Percentiles rank a stretch among this genome's conserved stretches.
phyloP scores from a whole-genome alignment of 495 filamentous ascomycete species.

The Terfezia claveryi region DNA sequence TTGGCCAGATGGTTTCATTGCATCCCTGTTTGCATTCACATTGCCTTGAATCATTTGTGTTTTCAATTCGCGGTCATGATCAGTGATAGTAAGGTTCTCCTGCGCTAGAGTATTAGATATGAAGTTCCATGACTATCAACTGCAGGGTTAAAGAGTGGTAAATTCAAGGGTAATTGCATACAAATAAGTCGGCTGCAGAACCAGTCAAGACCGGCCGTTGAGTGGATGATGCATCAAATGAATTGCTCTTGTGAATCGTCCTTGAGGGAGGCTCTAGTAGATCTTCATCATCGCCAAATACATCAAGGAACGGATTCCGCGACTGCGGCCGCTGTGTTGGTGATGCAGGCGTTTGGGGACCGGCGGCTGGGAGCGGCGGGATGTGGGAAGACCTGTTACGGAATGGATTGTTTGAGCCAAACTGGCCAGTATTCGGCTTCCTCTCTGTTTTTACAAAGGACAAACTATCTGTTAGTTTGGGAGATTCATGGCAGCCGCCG shows the following conservation, averaged over 20 bases:
- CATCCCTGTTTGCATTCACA: conserved; percentile 1
- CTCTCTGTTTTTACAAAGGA: conserved; percentile 16
- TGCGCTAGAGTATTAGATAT: conserved; percentile 2
- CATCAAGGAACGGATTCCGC: conserved; percentile 81
- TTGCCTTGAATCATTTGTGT: background rate
- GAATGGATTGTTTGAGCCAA: conserved; percentile 96
- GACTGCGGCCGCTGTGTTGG: conserved; percentile 45
- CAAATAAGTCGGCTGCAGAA: conserved; percentile 70
- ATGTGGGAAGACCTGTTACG: conserved; percentile 40
- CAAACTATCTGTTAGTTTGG: background rate
- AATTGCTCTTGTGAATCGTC: conserved; percentile 33
- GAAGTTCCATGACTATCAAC: conserved; percentile 3
- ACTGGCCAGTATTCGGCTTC: conserved; percentile 29
- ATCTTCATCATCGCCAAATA: conserved; percentile 33
- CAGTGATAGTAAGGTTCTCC: conserved; percentile 29
- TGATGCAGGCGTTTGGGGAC: conserved; percentile 40
- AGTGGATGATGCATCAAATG: conserved; percentile 27
- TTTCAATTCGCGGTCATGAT: conserved; percentile 5
- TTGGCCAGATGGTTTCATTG: conserved; percentile 15
- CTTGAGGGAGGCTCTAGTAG: conserved; percentile 21
- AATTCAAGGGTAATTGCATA: conserved; percentile 29
- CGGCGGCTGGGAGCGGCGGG: background rate
- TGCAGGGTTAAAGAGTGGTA: background rate
- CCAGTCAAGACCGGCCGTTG: conserved; percentile 31
- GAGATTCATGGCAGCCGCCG: too few relatives aligned